phyloP scores from a whole-genome alignment of 2,329 filamentous ascomycete genomes.

The Trichoderma sp. region DNA sequence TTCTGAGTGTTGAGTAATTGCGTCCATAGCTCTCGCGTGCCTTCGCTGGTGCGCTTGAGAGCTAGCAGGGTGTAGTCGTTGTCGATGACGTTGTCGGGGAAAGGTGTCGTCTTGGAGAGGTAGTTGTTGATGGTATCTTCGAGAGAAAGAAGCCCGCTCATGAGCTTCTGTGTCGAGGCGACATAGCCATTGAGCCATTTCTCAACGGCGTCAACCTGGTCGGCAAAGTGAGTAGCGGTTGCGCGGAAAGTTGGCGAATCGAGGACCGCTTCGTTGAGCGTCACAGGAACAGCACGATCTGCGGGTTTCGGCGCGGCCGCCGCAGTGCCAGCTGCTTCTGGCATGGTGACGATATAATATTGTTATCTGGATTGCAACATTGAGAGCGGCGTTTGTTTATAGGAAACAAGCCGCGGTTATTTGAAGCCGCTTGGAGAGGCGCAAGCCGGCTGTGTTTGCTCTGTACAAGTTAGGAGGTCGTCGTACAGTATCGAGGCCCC shows the following conservation, averaged over 20 bases:
- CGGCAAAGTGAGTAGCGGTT: constrained; percentile 79
- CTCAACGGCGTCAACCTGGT: constrained; percentile 89
- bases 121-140: constrained; percentile 80
- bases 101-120: constrained; percentile 70
- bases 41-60: constrained; percentile 81
- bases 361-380: constrained; percentile 8
- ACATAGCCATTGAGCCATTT: constrained; percentile 77
- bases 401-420: background rate
- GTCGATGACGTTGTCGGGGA: constrained; percentile 84
- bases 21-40: constrained; percentile 84
- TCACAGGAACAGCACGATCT: constrained; percentile 65
- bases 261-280: constrained; percentile 90
- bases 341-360: constrained; percentile 12
- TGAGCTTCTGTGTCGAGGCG: constrained; percentile 55
- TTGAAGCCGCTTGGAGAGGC: background rate
- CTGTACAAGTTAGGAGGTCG: constrained; percentile 9
- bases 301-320: constrained; percentile 26
- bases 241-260: constrained; percentile 96
- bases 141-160: constrained; percentile 67
- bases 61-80: constrained; percentile 93
- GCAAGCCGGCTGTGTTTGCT: background rate
- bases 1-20: constrained; percentile 72
- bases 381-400: background rate
- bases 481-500: background rate
- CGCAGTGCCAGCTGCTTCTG: constrained; percentile 21